Conservation (phyloP, 352 stramenopile genomes). For the Thalassiosira ordinaria region DNA sequence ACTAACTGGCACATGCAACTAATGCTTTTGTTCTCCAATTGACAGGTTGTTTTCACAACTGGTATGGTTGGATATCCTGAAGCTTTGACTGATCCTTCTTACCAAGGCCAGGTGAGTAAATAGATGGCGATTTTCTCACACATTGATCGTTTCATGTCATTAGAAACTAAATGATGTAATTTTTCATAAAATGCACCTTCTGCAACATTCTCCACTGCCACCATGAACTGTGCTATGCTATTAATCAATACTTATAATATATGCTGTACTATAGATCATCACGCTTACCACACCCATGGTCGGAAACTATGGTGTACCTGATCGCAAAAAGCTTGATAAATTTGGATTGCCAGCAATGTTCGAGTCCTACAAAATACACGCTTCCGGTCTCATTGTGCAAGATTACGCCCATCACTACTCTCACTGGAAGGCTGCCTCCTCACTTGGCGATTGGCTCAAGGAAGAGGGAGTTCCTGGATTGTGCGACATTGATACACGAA, state of each 20-base stretch:
- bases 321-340: constrained; percentile 89
- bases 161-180: background rate
- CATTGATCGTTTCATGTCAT: no score
- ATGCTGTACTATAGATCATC: constrained; percentile 86
- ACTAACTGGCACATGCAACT: constrained; percentile 2
- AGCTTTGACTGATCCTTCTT: constrained; percentile 97
- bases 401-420: constrained; percentile 97
- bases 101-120: constrained; percentile 89
- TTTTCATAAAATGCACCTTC: background rate
- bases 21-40: background rate
- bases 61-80: constrained; percentile 99
- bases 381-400: constrained; percentile 94
- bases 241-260: background rate
- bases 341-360: constrained; percentile 95
- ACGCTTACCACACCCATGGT: constrained; percentile 96
- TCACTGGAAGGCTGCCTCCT: constrained; percentile 90
- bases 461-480: constrained; percentile 94
- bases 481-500: constrained; percentile 97
- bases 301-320: constrained; percentile 98
- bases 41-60: constrained; percentile 98
- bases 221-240: no score
- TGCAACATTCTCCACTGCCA: no score
- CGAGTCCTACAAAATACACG: constrained; percentile 95
- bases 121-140: constrained; percentile 7
- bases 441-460: constrained; percentile 88